A percentile compares a stretch with the other conserved stretches of the same genome.
Conservation (phyloP, 345 rosid genomes). For the Eutrema yunnanense region DNA sequence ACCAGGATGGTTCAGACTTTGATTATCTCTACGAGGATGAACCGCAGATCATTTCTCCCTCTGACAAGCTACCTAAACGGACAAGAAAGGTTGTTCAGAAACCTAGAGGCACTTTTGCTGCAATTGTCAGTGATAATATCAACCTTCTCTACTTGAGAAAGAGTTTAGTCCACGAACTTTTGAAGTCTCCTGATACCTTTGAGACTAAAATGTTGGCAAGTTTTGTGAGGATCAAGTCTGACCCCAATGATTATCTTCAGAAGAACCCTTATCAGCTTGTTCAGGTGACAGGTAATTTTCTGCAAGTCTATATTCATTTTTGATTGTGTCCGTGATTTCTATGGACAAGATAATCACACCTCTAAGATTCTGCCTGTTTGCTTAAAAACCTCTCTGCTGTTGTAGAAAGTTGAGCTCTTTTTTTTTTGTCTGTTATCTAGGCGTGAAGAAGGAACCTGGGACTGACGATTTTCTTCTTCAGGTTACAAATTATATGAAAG, state of each 20-base stretch:
- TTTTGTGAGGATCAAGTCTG: slow-evolving; percentile 67
- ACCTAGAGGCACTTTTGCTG: slow-evolving; percentile 53
- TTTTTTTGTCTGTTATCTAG: slow-evolving; percentile 33
- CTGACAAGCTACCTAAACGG: slow-evolving; percentile 27
- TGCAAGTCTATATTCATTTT: background rate
- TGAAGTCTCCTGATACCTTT: slow-evolving; percentile 41
- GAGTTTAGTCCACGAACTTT: slow-evolving; percentile 56
- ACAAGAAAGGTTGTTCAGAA: slow-evolving; percentile 31
- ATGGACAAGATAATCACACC: background rate
- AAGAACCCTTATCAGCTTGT: slow-evolving; percentile 58
- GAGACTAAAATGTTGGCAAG: slow-evolving; percentile 58
- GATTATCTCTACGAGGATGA: slow-evolving; percentile 46
- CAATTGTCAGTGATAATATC: slow-evolving; percentile 55
- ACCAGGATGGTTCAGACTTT: slow-evolving; percentile 44
- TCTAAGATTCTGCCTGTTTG: background rate
- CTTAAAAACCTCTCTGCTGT: background rate
- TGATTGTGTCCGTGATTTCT: background rate
- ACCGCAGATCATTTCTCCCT: background rate
- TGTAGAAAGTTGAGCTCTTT: slow-evolving; percentile 17
- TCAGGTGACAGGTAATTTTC: slow-evolving; percentile 59
- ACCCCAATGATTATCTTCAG: slow-evolving; percentile 66
- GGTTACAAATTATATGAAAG: slow-evolving; percentile 56
- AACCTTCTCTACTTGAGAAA: slow-evolving; percentile 65
- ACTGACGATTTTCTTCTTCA: slow-evolving; percentile 47
- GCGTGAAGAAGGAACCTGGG: slow-evolving; percentile 47